Evolutionary conservation across 1,139 yeast species (phyloP).

Genomic region (Hansenula lynferdii): DNA sequence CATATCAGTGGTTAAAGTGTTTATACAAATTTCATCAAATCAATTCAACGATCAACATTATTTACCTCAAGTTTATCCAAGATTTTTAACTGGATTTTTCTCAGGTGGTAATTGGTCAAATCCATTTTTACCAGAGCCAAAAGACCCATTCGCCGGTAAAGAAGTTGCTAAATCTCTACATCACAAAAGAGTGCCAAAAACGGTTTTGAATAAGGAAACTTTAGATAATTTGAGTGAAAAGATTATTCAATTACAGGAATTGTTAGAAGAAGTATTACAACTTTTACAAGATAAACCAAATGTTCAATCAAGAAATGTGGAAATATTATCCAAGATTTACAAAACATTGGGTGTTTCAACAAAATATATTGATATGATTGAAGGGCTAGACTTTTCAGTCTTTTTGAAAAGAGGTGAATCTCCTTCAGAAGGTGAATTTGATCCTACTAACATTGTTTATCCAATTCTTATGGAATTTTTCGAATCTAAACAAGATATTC

Average conservation of each 20-base stretch:
- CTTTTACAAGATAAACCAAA: slow-evolving; percentile 27
- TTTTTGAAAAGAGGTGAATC: slow-evolving; percentile 16
- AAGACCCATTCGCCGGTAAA: slow-evolving; percentile 23
- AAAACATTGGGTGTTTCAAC: slow-evolving; percentile 47
- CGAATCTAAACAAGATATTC: slow-evolving; percentile 69
- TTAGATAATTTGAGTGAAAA: slow-evolving; percentile 33
- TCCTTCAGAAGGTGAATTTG: slow-evolving; percentile 13
- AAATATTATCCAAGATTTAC: slow-evolving; percentile 47
- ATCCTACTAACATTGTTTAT: slow-evolving; percentile 39
- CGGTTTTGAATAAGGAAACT: slow-evolving; percentile 47
- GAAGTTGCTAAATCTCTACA: slow-evolving; percentile 19
- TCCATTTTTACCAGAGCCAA: slow-evolving; percentile 47
- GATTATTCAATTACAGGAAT: slow-evolving; percentile 34
- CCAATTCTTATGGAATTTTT: slow-evolving; percentile 71
- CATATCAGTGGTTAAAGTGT: slow-evolving; percentile 17
- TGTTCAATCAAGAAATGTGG: slow-evolving; percentile 47
- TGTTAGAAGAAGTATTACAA: slow-evolving; percentile 38
- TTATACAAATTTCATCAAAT: slow-evolving; percentile 21
- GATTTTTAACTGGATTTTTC: slow-evolving; percentile 57
- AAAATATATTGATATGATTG: slow-evolving; percentile 47
- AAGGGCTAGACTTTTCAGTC: slow-evolving; percentile 55
- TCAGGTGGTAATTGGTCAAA: slow-evolving; percentile 75
- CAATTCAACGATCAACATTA: slow-evolving; percentile 26
- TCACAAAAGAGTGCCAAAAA: slow-evolving; percentile 30
- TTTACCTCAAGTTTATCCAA: slow-evolving; percentile 64